Conservation (phyloP, 345 rosid species). For the Eucalyptus regnans region DNA sequence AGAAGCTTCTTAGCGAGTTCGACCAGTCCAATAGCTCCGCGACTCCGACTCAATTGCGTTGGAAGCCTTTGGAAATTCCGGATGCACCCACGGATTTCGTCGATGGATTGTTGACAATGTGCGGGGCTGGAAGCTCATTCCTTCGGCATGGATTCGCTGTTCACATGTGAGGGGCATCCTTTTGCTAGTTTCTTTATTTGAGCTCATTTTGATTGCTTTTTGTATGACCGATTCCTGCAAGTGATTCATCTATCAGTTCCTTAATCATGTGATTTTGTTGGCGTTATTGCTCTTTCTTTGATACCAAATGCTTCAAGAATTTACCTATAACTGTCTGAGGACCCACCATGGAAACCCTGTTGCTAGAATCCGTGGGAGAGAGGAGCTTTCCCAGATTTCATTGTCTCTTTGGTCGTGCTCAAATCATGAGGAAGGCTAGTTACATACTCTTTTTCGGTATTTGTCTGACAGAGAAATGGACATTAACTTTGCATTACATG, state of each 20-base stretch:
- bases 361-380: background rate
- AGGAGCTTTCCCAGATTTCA: background rate
- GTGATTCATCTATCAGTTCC: background rate
- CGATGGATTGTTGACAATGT: constrained; percentile 72
- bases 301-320: background rate
- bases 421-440: background rate
- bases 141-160: constrained; percentile 94
- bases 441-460: background rate
- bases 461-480: background rate
- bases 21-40: constrained; percentile 51
- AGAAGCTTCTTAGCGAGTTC: constrained; percentile 72
- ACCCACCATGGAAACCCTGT: background rate
- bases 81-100: constrained; percentile 61
- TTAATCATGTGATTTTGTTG: background rate
- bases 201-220: background rate
- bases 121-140: constrained; percentile 93
- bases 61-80: constrained; percentile 79
- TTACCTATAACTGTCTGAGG: background rate
- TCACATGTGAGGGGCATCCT: constrained; percentile 60
- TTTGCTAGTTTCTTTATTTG: background rate
- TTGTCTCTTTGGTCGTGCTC: background rate
- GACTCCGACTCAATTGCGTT: constrained; percentile 87
- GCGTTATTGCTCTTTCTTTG: background rate
- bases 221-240: background rate
- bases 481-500: background rate